Evolutionary conservation across 2,329 filamentous ascomycete genomes (phyloP), one percentile per base, ranked within the genome.

Genomic region (Diaporthe ampelina): DNA sequence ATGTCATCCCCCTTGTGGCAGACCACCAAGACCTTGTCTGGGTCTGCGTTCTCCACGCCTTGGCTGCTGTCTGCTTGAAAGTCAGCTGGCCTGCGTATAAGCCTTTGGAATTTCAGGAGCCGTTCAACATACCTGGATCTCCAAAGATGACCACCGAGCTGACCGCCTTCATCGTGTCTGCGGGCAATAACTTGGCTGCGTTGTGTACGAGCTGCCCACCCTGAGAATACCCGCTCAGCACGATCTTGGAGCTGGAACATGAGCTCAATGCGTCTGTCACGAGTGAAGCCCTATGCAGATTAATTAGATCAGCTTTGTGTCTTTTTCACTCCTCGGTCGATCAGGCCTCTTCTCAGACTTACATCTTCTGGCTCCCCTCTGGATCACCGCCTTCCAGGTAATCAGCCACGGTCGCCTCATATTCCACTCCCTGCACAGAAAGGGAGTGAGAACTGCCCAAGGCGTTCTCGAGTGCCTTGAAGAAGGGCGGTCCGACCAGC

Each of bases 221-320:
- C 69, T 81, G 80, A 13, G 78, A 79, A 63, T 81, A 87, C 9
- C 85, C 85, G 13, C 83, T 79, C 78, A 87, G 80, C 6, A 86
- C 84, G 48, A 87, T 77, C 50, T 83, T 81, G 1, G 84, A 86
- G 48, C 79, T 77, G 0, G 85, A 84, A 73, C 85, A 87, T 9
- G 79, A 73, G 17, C 76, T 77, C 50, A 81, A 78, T 1, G 83
- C 81, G 57, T 81, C 63, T 2, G 61, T 73, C 10, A 79, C 69
- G 2, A 75, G 57, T 11, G 81, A 72, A n/a, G 84, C 83, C 81
- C 85, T 84, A 69, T 77, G 21, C 26, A 35, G 13, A 3, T 54
- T 10, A 13, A 10, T 43, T 19, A 32, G n/a, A 21, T 59, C 29
- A 59, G 50, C 78, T 43, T 17, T 4, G n/a, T 1, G 3, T 1